phyloP scores from a whole-genome alignment of 306 rosid species.

The Pterocarpus santalinus region DNA sequence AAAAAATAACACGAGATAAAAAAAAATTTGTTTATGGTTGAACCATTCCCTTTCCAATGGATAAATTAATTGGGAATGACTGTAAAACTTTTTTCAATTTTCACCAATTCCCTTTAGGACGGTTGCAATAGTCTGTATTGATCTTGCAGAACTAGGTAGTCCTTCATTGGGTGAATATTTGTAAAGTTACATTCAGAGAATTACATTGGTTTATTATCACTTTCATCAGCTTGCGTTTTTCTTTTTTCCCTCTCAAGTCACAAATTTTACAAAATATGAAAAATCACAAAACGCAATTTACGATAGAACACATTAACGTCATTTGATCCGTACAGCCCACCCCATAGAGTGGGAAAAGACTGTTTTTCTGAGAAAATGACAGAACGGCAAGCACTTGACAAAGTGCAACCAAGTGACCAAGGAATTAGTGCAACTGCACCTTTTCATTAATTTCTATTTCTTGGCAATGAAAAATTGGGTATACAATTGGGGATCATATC shows the following conservation, averaged over 20 bases:
- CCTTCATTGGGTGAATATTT: neutral
- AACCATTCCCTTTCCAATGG: no score
- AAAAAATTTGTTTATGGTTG: no score
- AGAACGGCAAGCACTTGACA: neutral
- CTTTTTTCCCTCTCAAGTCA: neutral
- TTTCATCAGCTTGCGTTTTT: constrained; percentile 23
- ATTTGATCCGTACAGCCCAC: no score
- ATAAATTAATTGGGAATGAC: no score
- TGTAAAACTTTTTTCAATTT: no score
- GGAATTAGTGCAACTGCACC: no score
- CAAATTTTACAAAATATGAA: constrained; percentile 11
- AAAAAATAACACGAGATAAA: no score
- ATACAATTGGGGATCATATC: constrained; percentile 64
- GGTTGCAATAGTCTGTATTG: neutral
- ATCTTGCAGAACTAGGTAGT: constrained; percentile 1
- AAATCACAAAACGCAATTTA: no score
- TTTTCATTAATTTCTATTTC: constrained; percentile 47
- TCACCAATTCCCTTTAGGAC: no score
- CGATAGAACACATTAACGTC: no score
- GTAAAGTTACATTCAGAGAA: neutral
- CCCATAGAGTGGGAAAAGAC: no score
- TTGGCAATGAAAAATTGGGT: constrained; percentile 58
- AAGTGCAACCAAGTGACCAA: no score
- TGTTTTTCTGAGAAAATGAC: neutral
- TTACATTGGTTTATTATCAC: neutral